Base-by-base conservation (phyloP, 176 grass and related monocot genomes). In the Aegilops longissima region DNA sequence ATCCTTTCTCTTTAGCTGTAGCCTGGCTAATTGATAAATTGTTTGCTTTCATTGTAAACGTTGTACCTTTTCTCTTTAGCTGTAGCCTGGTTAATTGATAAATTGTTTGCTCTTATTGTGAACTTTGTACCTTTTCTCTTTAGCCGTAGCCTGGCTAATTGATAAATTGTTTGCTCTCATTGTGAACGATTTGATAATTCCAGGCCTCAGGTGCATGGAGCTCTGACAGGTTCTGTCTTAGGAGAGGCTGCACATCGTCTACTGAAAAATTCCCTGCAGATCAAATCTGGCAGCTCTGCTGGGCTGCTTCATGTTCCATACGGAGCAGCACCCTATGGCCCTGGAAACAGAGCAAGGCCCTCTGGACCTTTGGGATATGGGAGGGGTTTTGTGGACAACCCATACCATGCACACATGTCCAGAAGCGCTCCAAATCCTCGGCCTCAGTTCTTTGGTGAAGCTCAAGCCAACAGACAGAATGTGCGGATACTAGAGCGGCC, bases 211-310 rank as follows among this genome's bases (percentile, higher is more conserved):
- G 90, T 99, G 66, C 88, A 80, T 66, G 97, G 97, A 78, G 94
- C 92, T 71, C 90, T 99, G 23, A 94, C 94, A 71, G 94, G 94
- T 25, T 90, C 88, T 90, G 76, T 94, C 67, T 87, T 99, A 72
- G 97, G 94, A 81, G 89, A 86, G 85, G 97, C 94, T 78, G 93
- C 97, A 74, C 97, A 99, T 84, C 92, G 97, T 71, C 90, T 99
- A 61, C 82, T 99, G 45, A 99, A 88, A 94, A 96, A 99, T 62
- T 96, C 97, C 51, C 82, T 99, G 36, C 94, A 99, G 85, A 91
- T 88, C 4, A 99, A 86, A 89, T 89, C 94, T 29, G 85, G 87
- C 83, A 90, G 36, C 47, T 82, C 88, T 88, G 85, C 88, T 65
- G 92, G 85, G 40, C 38, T 94, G 72, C 72, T 99, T 87, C 92